Conservation (phyloP, 2,329 filamentous ascomycete genomes). For the Lachnellula hyalina region DNA sequence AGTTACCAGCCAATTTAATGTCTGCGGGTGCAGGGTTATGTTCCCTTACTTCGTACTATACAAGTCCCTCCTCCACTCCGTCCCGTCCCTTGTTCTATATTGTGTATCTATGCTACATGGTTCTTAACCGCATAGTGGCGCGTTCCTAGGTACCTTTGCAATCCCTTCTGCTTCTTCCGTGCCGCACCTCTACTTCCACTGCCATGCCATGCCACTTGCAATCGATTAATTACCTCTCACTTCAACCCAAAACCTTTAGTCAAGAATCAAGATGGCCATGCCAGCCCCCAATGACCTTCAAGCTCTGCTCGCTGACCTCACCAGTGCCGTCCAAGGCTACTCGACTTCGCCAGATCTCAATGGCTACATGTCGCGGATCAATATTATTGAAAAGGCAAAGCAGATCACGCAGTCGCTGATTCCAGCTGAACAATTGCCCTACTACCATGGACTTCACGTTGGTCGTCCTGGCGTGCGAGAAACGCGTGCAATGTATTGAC, state of each 20-base stretch:
- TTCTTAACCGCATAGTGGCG: too few relatives aligned
- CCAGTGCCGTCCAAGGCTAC: background rate
- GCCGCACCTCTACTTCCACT: too few relatives aligned
- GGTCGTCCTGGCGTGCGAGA: background rate
- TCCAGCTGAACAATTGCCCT: constrained; percentile 29
- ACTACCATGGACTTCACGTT: constrained; percentile 32
- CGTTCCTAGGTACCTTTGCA: too few relatives aligned
- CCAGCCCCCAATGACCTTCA: background rate
- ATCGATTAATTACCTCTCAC: background rate
- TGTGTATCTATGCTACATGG: too few relatives aligned
- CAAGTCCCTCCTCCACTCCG: too few relatives aligned
- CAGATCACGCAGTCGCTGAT: constrained; percentile 27
- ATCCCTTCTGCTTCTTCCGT: too few relatives aligned
- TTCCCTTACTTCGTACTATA: too few relatives aligned
- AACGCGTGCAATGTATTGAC: background rate
- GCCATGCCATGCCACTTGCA: too few relatives aligned
- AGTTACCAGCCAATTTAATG: too few relatives aligned
- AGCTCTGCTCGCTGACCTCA: constrained; percentile 25
- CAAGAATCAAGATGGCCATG: background rate
- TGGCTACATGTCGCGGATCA: background rate
- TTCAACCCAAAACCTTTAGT: background rate
- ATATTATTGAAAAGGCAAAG: constrained; percentile 23
- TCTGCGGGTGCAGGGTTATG: too few relatives aligned
- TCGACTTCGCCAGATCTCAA: constrained; percentile 1
- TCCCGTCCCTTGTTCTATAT: too few relatives aligned